Base-by-base conservation (phyloP, 345 rosid species). In the Corchorus olitorius region DNA sequence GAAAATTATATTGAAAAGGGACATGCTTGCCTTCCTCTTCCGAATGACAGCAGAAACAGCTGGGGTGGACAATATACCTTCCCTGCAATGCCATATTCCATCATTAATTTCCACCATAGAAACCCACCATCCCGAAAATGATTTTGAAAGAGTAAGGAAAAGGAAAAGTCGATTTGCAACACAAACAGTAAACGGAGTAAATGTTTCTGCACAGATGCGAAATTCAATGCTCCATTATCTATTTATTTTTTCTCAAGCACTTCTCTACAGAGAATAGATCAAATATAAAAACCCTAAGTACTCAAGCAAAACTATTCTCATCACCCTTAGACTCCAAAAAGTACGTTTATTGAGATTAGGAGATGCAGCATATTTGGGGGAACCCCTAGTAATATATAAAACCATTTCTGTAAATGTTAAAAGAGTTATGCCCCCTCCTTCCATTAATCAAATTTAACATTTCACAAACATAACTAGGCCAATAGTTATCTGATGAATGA, bases 11-110 rank as follows among this genome's bases (percentile, higher is more conserved):
- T 16, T 8, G 65, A 54, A 35, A 69, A 69, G 5, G 55, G 37
- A 65, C n/a, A 72, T 37, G 60, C 81, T 79, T 81, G 81, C 98
- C 94, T 92, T 90, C 84, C 89, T 81, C 86, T 91, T 88, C 75
- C 97, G 81, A 75, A 96, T 96, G 10, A 96, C 97, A 83, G 93
- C 95, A 75, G 95, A 96, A 81, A 93, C 98, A 70, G 94, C 97
- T 70, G 97, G 97, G 16, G 97, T 92, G 59, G 95, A 96, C 88
- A 96, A 22, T 80, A 91, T 81, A 16, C 98, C 98, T 49, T 93
- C 97, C 91, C 95, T 92, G 86, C 78, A 84, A 79, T 35, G 16
- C 63, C 56, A 48, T 41, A 74, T 52, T 70, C 71, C 17, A 78
- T 22, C 52, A 43, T 79, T 45, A 82, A 17, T 62, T 72, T 48